These are phyloP conservation scores for Xylaria grammica DNA, from an alignment of 495 filamentous ascomycete genomes.

Conservation along the genomic window DNA sequence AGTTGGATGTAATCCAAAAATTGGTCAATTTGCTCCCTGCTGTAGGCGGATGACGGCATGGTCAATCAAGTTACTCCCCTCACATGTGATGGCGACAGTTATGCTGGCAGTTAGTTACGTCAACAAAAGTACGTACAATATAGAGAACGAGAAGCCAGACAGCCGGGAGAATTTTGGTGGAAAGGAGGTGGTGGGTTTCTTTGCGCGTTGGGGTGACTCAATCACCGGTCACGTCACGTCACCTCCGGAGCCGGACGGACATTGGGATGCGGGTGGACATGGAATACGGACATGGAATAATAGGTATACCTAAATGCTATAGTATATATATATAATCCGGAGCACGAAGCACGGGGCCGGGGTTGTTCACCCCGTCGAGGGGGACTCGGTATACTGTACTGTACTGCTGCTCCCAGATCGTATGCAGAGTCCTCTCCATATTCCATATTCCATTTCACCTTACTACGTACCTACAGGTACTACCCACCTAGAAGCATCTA, in stretches of 20 bases:
- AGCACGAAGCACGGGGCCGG: not conserved
- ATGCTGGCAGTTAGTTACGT: no score
- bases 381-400: no score
- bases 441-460: no score
- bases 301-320: no score
- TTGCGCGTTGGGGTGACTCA: not conserved
- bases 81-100: no score
- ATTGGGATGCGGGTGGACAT: no score
- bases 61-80: not conserved
- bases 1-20: constrained; percentile 40
- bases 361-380: not conserved
- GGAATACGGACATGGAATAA: no score
- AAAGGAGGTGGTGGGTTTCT: not conserved
- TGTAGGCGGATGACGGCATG: constrained; percentile 15
- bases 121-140: not conserved
- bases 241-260: constrained; percentile 10
- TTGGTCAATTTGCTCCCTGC: constrained; percentile 23
- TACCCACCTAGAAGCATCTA: no score
- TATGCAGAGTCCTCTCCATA: no score
- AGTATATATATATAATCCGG: no score
- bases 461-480: no score
- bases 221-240: not conserved
- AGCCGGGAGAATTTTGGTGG: not conserved
- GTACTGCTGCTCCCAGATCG: no score
- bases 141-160: not conserved